phyloP scores from a whole-genome alignment of 2,329 filamentous ascomycete genomes.

The Colletotrichum tamarilloi region DNA sequence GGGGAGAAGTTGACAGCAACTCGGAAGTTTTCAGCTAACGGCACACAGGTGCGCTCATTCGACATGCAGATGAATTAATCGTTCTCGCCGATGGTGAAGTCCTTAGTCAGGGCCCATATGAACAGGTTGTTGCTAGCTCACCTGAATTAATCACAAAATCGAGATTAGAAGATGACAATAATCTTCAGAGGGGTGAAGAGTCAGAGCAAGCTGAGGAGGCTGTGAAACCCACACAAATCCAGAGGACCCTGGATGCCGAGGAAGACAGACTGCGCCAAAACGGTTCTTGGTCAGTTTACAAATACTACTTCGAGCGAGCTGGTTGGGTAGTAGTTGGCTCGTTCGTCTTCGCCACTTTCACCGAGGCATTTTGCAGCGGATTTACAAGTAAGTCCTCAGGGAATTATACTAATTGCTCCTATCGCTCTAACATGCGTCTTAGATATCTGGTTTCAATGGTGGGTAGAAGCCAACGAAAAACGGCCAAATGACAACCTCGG shows the following conservation, averaged over 20 bases:
- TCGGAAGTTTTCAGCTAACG: background rate
- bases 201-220: background rate
- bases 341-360: background rate
- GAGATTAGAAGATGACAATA: background rate
- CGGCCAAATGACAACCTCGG: slow-evolving; percentile 8
- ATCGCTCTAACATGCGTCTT: background rate
- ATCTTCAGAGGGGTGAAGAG: background rate
- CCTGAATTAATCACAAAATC: background rate
- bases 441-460: slow-evolving; percentile 26
- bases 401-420: no score
- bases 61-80: slow-evolving; percentile 2
- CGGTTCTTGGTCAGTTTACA: slow-evolving; percentile 10
- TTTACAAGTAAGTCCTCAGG: background rate
- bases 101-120: background rate
- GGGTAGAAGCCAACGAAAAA: slow-evolving; percentile 14
- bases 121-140: background rate
- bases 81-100: background rate
- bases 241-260: background rate
- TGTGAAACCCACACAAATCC: background rate
- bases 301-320: slow-evolving; percentile 10
- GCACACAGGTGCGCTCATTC: background rate
- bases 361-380: background rate
- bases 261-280: slow-evolving; percentile 3
- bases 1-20: background rate
- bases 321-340: background rate